phyloP scores from a whole-genome alignment of 495 filamentous ascomycete genomes.

The Neurospora sp. region DNA sequence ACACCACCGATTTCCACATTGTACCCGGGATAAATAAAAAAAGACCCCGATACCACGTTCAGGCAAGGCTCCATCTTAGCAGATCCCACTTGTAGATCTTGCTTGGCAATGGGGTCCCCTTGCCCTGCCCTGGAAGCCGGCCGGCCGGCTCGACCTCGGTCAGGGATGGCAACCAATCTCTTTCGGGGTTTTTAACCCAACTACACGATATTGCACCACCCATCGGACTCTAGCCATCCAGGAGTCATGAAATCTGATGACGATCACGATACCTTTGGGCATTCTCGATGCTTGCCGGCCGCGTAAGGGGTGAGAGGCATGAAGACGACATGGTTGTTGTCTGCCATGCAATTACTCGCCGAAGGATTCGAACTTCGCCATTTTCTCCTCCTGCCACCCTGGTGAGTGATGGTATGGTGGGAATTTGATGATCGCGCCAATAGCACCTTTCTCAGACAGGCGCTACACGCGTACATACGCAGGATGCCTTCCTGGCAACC shows the following conservation, averaged over 20 bases:
- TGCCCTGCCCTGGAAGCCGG: not conserved
- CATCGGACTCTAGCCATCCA: not conserved
- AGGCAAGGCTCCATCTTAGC: not conserved
- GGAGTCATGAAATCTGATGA: not conserved
- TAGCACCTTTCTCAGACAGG: not conserved
- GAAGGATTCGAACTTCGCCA: not conserved
- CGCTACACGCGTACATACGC: not conserved
- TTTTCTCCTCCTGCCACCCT: not conserved
- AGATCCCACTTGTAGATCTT: not conserved
- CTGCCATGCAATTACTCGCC: not conserved
- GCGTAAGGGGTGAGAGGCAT: not conserved
- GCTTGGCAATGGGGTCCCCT: not conserved
- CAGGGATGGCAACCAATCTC: not conserved
- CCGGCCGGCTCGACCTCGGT: not conserved
- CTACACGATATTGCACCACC: not conserved
- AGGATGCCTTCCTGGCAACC: not conserved
- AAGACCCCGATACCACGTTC: not conserved
- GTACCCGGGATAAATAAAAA: not conserved
- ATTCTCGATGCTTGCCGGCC: not conserved
- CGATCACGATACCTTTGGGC: not conserved
- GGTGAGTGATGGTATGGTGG: not conserved
- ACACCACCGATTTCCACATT: not conserved
- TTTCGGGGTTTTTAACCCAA: not conserved
- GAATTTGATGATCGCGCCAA: not conserved
- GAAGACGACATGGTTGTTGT: not conserved